phyloP scores from a whole-genome alignment of 2,329 filamentous ascomycete species.

The Aaosphaeria arxii region DNA sequence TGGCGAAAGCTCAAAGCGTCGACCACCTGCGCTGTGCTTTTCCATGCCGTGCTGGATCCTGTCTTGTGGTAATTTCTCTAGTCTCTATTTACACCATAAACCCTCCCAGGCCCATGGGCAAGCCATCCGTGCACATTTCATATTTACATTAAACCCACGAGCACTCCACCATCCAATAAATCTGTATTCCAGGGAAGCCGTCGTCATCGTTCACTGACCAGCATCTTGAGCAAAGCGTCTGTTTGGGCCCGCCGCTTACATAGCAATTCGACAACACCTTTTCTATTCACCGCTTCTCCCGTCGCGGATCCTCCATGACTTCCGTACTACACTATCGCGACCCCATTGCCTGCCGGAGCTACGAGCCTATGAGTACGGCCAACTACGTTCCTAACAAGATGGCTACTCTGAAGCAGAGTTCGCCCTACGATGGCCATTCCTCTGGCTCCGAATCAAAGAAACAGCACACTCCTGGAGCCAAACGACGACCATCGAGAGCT shows the following conservation, averaged over 20 bases:
- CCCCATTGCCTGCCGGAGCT: slow-evolving; percentile 36
- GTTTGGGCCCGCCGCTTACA: slow-evolving; percentile 28
- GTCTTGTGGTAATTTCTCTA: slow-evolving; percentile 12
- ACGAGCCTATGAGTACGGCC: slow-evolving; percentile 36
- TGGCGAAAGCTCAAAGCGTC: slow-evolving; percentile 8
- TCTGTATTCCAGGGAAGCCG: slow-evolving; percentile 8
- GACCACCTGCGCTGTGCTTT: neutral
- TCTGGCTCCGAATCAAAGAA: slow-evolving; percentile 38
- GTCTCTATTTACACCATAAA: slow-evolving; percentile 10
- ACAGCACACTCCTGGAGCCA: slow-evolving; percentile 33
- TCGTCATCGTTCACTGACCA: slow-evolving; percentile 16
- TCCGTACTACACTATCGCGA: slow-evolving; percentile 39
- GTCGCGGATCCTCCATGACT: slow-evolving; percentile 38
- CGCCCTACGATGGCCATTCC: slow-evolving; percentile 37
- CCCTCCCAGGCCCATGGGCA: slow-evolving; percentile 15
- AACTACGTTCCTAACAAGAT: slow-evolving; percentile 33
- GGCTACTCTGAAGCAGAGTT: slow-evolving; percentile 33
- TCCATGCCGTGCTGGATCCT: slow-evolving; percentile 11
- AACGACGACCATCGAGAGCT: slow-evolving; percentile 52
- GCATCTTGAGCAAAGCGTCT: neutral
- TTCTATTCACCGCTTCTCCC: slow-evolving; percentile 29
- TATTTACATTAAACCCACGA: slow-evolving; percentile 20
- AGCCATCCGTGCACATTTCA: slow-evolving; percentile 18
- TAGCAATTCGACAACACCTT: slow-evolving; percentile 22
- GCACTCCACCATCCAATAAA: slow-evolving; percentile 17